Conservation (phyloP, 1,139 yeast genomes). For the Debaryomyces udenii region DNA sequence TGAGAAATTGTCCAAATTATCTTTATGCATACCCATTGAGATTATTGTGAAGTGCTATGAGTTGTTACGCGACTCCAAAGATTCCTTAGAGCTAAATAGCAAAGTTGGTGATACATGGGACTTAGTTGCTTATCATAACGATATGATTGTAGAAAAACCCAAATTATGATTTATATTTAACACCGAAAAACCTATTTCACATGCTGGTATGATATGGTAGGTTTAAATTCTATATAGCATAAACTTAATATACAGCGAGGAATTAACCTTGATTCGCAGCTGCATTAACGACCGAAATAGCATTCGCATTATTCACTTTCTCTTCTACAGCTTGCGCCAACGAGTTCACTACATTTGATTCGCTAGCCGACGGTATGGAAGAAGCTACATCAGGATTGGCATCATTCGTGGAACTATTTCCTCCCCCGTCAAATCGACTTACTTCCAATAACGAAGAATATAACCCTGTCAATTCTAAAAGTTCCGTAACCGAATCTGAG, state of each 20-base stretch:
- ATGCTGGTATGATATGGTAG: not conserved
- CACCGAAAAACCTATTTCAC: not conserved
- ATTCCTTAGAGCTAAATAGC: constrained; percentile 15
- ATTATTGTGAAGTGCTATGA: constrained; percentile 25
- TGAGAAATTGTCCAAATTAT: constrained; percentile 33
- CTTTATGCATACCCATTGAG: constrained; percentile 35
- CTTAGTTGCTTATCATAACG: constrained; percentile 26
- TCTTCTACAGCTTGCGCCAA: constrained; percentile 24
- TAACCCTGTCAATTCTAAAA: constrained; percentile 48
- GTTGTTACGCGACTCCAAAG: constrained; percentile 4
- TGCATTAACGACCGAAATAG: constrained; percentile 7
- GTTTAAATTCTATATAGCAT: not conserved
- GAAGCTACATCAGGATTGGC: constrained; percentile 10
- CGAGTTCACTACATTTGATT: constrained; percentile 22
- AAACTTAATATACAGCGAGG: not conserved
- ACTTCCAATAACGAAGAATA: constrained; percentile 53
- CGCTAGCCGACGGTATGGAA: constrained; percentile 20
- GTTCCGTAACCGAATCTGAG: constrained; percentile 50
- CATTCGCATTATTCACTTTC: constrained; percentile 16
- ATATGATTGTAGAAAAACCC: constrained; percentile 18
- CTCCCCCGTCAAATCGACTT: constrained; percentile 30
- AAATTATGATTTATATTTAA: constrained; percentile 15
- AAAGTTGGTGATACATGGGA: constrained; percentile 30
- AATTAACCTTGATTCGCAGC: constrained; percentile 9
- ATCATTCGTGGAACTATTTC: constrained; percentile 9